These are phyloP conservation scores for barrel medic (Medicago truncatula) DNA, from an alignment of 306 rosid species.

Conservation along the genomic window DNA sequence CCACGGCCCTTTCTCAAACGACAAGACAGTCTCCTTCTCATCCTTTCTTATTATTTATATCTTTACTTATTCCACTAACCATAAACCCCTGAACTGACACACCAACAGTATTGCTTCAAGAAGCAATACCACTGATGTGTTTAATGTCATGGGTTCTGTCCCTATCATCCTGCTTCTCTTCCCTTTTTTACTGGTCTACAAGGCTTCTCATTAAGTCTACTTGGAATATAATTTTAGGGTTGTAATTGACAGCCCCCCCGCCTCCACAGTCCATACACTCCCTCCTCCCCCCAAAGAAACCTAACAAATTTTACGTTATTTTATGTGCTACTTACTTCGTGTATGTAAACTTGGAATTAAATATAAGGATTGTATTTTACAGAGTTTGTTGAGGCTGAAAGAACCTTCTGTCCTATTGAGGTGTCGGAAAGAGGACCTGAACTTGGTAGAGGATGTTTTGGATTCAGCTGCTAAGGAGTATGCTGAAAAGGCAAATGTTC, in stretches of 20 bases:
- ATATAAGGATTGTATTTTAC: constrained; percentile 43
- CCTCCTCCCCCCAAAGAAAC: not conserved
- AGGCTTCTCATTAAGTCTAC: not conserved
- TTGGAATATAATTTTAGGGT: constrained; percentile 15
- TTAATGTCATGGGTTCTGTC: constrained; percentile 11
- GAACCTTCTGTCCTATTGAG: constrained; percentile 93
- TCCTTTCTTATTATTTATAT: not conserved
- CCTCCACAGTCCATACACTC: not conserved
- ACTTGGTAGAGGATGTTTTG: constrained; percentile 75
- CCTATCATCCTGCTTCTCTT: not conserved
- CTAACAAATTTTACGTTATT: constrained; percentile 8
- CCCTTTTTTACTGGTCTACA: not conserved
- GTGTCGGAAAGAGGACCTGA: constrained; percentile 78
- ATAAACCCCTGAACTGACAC: not conserved
- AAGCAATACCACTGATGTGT: not conserved
- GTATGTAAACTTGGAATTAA: constrained; percentile 10
- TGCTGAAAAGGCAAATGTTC: constrained; percentile 73
- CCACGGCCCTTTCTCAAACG: not conserved
- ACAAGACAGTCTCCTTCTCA: not conserved
- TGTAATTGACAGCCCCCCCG: not conserved
- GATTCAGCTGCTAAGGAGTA: constrained; percentile 80
- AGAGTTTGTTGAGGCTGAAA: constrained; percentile 91
- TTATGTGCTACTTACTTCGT: not conserved
- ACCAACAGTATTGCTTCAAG: not conserved
- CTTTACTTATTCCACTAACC: not conserved